A percentile compares a stretch with the other conserved stretches of the same genome.
phyloP scores from a whole-genome alignment of 2,329 filamentous ascomycete genomes.

The Phialophora verrucosa region DNA sequence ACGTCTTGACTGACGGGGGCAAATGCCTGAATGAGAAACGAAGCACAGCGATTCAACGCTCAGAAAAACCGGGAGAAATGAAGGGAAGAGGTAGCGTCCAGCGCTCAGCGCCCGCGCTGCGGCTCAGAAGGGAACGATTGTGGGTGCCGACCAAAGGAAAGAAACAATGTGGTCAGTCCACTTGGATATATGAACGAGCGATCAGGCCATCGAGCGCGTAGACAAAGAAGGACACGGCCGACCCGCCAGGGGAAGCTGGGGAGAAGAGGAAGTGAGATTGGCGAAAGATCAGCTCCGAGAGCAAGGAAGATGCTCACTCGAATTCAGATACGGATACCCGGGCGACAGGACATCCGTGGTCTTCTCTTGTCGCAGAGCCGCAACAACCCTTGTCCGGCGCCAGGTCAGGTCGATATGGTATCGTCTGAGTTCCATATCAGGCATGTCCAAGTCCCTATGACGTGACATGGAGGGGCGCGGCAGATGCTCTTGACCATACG shows the following conservation, averaged over 20 bases:
- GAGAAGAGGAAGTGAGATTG: constrained; percentile 19
- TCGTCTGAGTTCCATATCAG: constrained; percentile 15
- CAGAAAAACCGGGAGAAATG: constrained; percentile 8
- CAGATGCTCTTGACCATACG: background rate
- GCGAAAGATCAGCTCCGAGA: constrained; percentile 15
- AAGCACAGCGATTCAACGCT: background rate
- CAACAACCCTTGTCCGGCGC: constrained; percentile 16
- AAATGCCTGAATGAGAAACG: background rate
- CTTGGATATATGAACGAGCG: constrained; percentile 23
- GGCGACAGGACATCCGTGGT: constrained; percentile 18
- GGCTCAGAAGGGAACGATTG: constrained; percentile 7
- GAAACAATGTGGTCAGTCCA: constrained; percentile 27
- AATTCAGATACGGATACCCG: constrained; percentile 5
- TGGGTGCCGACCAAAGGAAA: constrained; percentile 17
- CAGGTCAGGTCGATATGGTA: constrained; percentile 22
- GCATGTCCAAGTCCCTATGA: constrained; percentile 12
- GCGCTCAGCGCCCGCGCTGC: constrained; percentile 36
- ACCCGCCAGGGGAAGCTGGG: constrained; percentile 13
- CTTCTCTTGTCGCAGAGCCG: constrained; percentile 5
- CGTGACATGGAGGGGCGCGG: constrained; percentile 9
- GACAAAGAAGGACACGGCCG: constrained; percentile 15
- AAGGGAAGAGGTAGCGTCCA: constrained; percentile 26
- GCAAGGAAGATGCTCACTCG: constrained; percentile 1
- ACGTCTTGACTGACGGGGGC: background rate
- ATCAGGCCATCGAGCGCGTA: constrained; percentile 5